Conservation (phyloP, 2,329 filamentous ascomycete genomes). For the Ophiostoma ips region DNA sequence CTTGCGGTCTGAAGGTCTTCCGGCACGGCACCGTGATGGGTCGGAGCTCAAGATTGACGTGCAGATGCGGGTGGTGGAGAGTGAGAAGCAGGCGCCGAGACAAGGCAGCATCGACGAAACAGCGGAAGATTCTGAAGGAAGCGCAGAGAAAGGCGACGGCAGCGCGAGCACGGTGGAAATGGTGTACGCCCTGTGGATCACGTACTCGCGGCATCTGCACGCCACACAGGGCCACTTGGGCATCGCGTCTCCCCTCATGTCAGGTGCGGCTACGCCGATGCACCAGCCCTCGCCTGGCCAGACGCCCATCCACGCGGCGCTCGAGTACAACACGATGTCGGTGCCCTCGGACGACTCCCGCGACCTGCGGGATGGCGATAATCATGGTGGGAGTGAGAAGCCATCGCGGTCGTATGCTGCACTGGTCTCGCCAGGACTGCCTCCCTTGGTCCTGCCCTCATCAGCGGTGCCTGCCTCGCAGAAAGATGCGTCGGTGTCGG, state of each 20-base stretch:
- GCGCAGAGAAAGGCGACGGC: not conserved
- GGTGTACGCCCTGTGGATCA: constrained; percentile 93
- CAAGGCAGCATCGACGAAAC: constrained; percentile 43
- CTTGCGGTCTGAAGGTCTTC: constrained; percentile 68
- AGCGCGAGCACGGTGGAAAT: constrained; percentile 39
- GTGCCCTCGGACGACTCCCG: constrained; percentile 19
- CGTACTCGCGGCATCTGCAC: constrained; percentile 87
- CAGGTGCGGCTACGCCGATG: constrained; percentile 55
- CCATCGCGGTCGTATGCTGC: constrained; percentile 22
- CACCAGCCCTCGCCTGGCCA: constrained; percentile 70
- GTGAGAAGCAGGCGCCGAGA: constrained; percentile 52
- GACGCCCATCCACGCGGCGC: constrained; percentile 42
- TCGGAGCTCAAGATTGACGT: constrained; percentile 87
- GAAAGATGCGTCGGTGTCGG: not conserved
- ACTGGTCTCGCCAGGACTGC: not conserved
- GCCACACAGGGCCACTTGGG: constrained; percentile 48
- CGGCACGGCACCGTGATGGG: constrained; percentile 79
- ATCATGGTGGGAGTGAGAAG: constrained; percentile 21
- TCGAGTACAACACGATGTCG: constrained; percentile 41
- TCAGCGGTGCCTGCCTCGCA: not conserved
- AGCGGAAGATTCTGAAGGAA: not conserved
- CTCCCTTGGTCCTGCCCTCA: not conserved
- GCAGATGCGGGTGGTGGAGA: constrained; percentile 92
- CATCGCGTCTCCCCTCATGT: constrained; percentile 48
- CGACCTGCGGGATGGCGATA: constrained; percentile 18